Evolutionary conservation across 441 rosid genomes (phyloP).

Genomic region (Isatis lusitanica): DNA sequence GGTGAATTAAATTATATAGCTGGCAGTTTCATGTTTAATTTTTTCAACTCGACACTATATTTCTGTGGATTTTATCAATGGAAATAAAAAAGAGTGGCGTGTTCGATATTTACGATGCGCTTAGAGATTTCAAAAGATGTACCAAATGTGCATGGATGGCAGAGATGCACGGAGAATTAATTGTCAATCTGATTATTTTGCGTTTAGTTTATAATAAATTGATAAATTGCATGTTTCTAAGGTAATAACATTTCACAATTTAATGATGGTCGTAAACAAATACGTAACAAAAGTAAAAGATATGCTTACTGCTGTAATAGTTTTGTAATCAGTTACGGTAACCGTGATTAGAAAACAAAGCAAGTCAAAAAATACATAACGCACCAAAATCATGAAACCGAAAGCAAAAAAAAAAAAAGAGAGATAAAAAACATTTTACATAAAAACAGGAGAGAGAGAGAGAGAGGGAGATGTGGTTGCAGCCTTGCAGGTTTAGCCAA

Average conservation of each 20-base stretch:
- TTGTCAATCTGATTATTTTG: too few species aligned
- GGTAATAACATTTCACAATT: too few species aligned
- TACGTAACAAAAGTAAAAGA: too few species aligned
- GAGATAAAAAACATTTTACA: neutral
- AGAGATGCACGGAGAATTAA: too few species aligned
- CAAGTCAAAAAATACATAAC: neutral
- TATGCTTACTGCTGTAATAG: too few species aligned
- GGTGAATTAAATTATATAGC: neutral
- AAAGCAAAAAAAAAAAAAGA: neutral
- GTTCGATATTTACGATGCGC: neutral
- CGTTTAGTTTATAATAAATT: too few species aligned
- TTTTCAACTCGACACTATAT: neutral
- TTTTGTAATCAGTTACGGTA: neutral
- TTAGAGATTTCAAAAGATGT: neutral
- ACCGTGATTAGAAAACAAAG: neutral
- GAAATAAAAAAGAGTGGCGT: neutral
- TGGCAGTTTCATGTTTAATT: neutral
- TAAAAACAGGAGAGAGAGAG: neutral
- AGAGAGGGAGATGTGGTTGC: conserved; percentile 10
- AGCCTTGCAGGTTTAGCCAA: conserved; percentile 34
- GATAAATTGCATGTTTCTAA: too few species aligned
- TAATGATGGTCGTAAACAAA: too few species aligned
- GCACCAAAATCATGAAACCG: conserved; percentile 22
- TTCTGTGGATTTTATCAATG: neutral
- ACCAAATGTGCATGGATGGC: neutral